Percentiles rank a stretch among this genome's conserved stretches.
Evolutionary conservation across 179 eudicot genomes (phyloP).

Genomic region (Camellia oleifera): DNA sequence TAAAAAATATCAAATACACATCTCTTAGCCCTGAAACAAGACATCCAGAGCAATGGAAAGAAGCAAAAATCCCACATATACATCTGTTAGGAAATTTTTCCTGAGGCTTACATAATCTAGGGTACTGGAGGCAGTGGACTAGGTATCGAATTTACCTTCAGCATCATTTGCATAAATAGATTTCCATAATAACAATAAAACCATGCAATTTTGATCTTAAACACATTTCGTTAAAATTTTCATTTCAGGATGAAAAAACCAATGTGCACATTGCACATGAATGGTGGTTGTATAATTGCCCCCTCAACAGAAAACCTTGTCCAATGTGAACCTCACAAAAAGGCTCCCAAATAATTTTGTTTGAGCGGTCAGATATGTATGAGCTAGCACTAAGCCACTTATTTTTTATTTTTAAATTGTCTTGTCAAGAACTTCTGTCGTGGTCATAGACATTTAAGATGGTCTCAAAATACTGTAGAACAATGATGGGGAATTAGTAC

Average conservation of each 20-base stretch:
- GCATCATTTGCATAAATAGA: background rate
- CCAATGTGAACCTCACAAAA: background rate
- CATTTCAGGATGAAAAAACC: conserved; percentile 9
- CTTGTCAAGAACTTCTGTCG: background rate
- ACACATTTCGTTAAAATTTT: background rate
- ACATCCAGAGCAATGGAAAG: conserved; percentile 1
- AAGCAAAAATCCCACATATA: conserved; percentile 7
- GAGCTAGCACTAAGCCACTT: background rate
- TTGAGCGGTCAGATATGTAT: background rate
- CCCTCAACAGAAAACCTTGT: background rate
- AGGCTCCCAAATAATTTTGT: background rate
- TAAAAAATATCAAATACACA: conserved; percentile 4
- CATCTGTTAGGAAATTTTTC: background rate
- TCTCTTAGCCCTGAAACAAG: background rate
- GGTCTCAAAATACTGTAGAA: conserved; percentile 1
- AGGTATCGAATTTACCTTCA: background rate
- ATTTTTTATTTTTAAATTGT: background rate
- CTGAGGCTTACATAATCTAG: background rate
- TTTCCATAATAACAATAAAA: background rate
- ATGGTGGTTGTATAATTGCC: background rate
- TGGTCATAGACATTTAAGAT: background rate
- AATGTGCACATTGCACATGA: conserved; percentile 2
- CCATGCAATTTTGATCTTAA: background rate
- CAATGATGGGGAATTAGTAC: background rate
- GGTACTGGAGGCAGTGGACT: background rate